These are phyloP conservation scores for Sporothrix protearum DNA, from an alignment of 2,329 filamentous ascomycete genomes.

Conservation along the genomic window DNA sequence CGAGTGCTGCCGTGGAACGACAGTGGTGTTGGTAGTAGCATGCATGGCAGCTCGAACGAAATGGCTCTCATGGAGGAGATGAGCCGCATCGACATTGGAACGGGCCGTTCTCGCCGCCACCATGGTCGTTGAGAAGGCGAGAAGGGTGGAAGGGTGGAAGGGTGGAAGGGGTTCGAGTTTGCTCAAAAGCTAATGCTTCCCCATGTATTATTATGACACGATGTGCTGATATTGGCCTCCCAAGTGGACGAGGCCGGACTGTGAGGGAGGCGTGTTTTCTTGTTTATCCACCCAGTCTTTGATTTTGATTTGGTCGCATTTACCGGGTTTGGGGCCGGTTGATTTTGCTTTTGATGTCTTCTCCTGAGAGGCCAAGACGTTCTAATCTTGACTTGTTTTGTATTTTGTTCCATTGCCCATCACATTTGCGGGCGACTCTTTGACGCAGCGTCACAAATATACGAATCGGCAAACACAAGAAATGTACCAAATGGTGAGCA, in stretches of 20 bases:
- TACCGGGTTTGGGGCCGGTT: neutral
- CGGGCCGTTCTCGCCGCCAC: constrained; percentile 53
- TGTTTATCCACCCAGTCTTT: neutral
- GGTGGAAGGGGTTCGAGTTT: neutral
- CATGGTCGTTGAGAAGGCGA: constrained; percentile 21
- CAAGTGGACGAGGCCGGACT: neutral
- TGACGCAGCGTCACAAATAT: neutral
- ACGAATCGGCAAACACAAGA: neutral
- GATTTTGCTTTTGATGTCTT: neutral
- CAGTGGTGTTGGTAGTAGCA: constrained; percentile 29
- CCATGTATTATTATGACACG: neutral
- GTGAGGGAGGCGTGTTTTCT: neutral
- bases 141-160: neutral
- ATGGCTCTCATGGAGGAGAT: constrained; percentile 68
- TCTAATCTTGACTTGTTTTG: constrained; percentile 9
- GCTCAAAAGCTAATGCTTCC: constrained; percentile 3
- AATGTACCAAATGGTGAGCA: neutral
- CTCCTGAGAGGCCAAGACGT: constrained; percentile 5
- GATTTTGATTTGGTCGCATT: neutral
- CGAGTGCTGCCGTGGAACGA: constrained; percentile 24
- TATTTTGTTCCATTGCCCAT: neutral
- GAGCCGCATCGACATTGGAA: constrained; percentile 63
- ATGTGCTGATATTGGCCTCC: neutral
- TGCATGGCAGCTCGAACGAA: constrained; percentile 44
- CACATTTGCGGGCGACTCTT: neutral